Evolutionary conservation across 1,284 basidiomycete genomes (phyloP).

Genomic region (Thecaphora frezii): DNA sequence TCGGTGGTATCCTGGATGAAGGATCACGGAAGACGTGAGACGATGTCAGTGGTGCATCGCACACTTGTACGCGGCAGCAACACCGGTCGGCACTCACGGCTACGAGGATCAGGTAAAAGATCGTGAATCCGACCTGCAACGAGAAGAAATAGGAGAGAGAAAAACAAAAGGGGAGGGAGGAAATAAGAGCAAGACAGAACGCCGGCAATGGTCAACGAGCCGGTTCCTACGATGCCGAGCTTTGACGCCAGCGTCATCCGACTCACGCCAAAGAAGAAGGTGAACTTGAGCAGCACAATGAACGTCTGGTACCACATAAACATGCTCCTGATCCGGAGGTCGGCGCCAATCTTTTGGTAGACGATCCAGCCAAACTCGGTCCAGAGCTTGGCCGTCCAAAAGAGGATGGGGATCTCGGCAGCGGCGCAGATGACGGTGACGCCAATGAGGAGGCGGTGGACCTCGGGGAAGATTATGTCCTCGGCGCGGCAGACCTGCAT

Average conservation of each 20-base stretch:
- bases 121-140: constrained; percentile 26
- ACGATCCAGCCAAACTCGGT: constrained; percentile 51
- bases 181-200: too few species aligned
- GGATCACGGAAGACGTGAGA: too few species aligned
- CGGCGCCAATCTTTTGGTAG: constrained; percentile 50
- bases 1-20: constrained; percentile 15
- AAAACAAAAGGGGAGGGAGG: too few species aligned
- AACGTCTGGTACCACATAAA: constrained; percentile 51
- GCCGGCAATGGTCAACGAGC: not conserved
- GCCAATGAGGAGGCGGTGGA: constrained; percentile 39
- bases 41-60: too few species aligned
- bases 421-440: constrained; percentile 39
- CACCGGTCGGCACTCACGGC: too few species aligned
- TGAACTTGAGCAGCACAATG: constrained; percentile 50
- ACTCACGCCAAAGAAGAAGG: constrained; percentile 45
- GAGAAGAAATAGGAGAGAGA: too few species aligned
- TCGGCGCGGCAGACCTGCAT: constrained; percentile 17
- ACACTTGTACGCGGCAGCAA: too few species aligned
- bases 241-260: too few species aligned
- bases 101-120: constrained; percentile 50
- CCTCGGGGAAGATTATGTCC: constrained; percentile 24
- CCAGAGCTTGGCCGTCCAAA: constrained; percentile 38
- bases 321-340: constrained; percentile 35
- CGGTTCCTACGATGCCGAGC: too few species aligned
- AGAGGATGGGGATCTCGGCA: constrained; percentile 32